A percentile compares a stretch with the other conserved stretches of the same genome.
Evolutionary conservation across 331 rosid species (phyloP).

Genomic region (Rhamnella rubrinervis): DNA sequence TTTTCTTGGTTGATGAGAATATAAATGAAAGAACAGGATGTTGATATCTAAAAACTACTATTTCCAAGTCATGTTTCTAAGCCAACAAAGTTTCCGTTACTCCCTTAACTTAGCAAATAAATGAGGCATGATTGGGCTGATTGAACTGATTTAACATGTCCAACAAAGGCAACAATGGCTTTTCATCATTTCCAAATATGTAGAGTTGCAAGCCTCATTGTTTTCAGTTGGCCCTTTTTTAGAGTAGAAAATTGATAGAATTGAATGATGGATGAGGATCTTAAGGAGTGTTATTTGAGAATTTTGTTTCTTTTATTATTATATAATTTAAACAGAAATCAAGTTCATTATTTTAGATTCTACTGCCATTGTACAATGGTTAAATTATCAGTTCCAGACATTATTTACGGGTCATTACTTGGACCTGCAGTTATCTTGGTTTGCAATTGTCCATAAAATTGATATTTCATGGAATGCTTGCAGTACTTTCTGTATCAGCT

Average conservation of each 20-base stretch:
- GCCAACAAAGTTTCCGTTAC: too few relatives aligned
- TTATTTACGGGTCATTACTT: not conserved
- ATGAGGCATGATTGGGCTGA: not conserved
- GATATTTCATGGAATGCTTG: conserved; percentile 30
- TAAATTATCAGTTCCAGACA: not conserved
- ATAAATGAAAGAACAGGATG: too few relatives aligned
- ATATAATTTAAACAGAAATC: not conserved
- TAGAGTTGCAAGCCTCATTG: conserved; percentile 2
- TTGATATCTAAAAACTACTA: too few relatives aligned
- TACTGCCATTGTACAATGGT: not conserved
- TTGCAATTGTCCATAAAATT: conserved; percentile 17
- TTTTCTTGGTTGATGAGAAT: too few relatives aligned
- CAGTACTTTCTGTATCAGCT: conserved; percentile 95
- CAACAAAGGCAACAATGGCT: not conserved
- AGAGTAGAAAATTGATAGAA: not conserved
- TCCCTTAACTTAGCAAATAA: too few relatives aligned
- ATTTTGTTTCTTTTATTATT: not conserved
- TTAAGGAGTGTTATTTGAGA: not conserved
- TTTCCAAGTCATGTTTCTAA: too few relatives aligned
- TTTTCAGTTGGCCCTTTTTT: not conserved
- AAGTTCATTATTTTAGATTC: not conserved
- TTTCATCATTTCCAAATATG: not conserved
- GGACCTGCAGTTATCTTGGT: conserved; percentile 22
- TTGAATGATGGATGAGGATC: conserved; percentile 6
- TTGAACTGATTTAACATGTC: not conserved